These are phyloP conservation scores for Nasturtium officinale DNA, from an alignment of 345 rosid genomes.

Conservation along the genomic window DNA sequence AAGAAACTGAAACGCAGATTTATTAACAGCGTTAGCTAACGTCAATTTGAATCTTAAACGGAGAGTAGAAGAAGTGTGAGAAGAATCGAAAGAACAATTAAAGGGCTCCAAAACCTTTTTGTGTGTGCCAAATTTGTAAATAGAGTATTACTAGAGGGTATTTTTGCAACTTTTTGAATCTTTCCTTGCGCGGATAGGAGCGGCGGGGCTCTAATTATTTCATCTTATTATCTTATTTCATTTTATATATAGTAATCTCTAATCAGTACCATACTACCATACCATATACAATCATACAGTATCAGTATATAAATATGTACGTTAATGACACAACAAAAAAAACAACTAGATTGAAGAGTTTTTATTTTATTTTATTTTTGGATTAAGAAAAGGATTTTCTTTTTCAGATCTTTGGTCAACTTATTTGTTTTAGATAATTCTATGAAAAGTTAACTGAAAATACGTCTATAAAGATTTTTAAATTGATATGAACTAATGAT, in stretches of 20 bases:
- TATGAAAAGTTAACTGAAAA: background rate
- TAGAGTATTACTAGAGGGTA: conserved; percentile 37
- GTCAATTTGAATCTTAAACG: conserved; percentile 34
- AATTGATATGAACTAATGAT: background rate
- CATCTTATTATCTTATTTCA: background rate
- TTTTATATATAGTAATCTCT: background rate
- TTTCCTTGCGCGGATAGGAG: conserved; percentile 48
- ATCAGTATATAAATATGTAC: background rate
- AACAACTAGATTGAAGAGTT: background rate
- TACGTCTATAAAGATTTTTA: background rate
- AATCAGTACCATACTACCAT: background rate
- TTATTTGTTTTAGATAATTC: background rate
- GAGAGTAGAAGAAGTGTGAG: conserved; percentile 29
- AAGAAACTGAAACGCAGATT: conserved; percentile 38
- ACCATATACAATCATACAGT: background rate
- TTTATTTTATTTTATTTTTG: background rate
- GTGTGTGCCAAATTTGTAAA: conserved; percentile 25
- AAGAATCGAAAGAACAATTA: background rate
- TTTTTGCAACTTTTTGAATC: conserved; percentile 20
- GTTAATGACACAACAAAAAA: background rate
- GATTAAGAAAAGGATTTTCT: background rate
- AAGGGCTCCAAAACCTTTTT: conserved; percentile 29
- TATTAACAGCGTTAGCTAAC: conserved; percentile 49
- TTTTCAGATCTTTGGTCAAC: background rate
- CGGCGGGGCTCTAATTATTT: background rate